Evolutionary conservation across 73 alveolate genomes (phyloP), one percentile per base, ranked within the genome.

Genomic region (Durusdinium trenchii): DNA sequence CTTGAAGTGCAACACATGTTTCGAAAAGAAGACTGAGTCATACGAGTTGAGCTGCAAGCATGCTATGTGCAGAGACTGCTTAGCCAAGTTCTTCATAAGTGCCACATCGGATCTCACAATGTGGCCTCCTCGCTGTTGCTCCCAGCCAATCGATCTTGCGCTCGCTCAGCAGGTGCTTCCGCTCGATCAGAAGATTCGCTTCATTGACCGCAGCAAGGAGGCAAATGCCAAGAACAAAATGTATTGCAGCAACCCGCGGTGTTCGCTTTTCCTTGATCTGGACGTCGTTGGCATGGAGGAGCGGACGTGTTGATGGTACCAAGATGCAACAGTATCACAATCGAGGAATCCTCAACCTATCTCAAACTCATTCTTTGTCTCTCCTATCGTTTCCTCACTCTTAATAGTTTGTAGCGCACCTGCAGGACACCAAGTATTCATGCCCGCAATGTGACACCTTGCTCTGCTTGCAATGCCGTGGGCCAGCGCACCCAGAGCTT

Each of bases 121-220:
- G 46, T 82, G 93, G 93, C 93, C 93, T 30, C 47, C 42, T 28
- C 67, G 93, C 14, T 82, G 93, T 14, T 82, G 93, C 93, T 46
- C 30, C 47, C 93, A 82, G 69, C 32, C 32, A 18, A 82, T 82
- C 30, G 93, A 82, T 46, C 18, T 82, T 14, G 47, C 73, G 47
- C 45, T 82, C 35, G 93, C 71, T 9, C 40, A 82, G 93, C 93
- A 46, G 14, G 93, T 82, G 35, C 47, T 82, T 30, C 47, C 40
- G 32, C 62, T 47, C 6, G 73, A 82, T n/a, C 47, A 82, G 48
- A n/a, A 46, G 47, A 26, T 46, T 20, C 26, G 43, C 73, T 82
- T 82, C 71, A 71, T n/a, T n/a, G 93, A 82, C 73, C 32, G 93
- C 30, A 30, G 43, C 30, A 20, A 82, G 51, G 93, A 82, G 45